These are phyloP conservation scores for Diaporthe vaccinii DNA, from an alignment of 2,329 filamentous ascomycete species.

Conservation along the genomic window DNA sequence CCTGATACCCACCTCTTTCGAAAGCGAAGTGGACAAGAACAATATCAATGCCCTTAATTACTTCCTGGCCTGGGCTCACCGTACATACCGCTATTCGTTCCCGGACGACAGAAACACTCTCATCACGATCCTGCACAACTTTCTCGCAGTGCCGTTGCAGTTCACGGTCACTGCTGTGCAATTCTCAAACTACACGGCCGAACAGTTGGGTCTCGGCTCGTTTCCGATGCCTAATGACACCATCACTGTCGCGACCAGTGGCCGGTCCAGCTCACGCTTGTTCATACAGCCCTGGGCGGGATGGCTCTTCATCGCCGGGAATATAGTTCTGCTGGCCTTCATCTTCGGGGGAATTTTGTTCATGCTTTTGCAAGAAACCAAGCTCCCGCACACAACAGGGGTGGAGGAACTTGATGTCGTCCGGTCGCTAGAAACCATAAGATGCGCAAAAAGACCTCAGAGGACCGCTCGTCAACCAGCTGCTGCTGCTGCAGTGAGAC, in stretches of 20 bases:
- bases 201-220: neutral
- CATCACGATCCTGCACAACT: slow-evolving; percentile 1
- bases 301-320: slow-evolving; percentile 12
- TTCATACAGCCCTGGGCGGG: slow-evolving; percentile 9
- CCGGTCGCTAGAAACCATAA: neutral
- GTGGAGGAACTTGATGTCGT: slow-evolving; percentile 8
- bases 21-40: neutral
- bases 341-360: neutral
- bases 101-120: slow-evolving; percentile 6
- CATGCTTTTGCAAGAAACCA: neutral
- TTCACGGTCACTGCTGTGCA: slow-evolving; percentile 19
- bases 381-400: neutral
- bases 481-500: neutral
- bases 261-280: neutral
- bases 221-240: slow-evolving; percentile 21
- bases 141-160: neutral
- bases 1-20: neutral
- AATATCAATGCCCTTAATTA: slow-evolving; percentile 13
- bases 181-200: slow-evolving; percentile 12
- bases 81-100: slow-evolving; percentile 17
- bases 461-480: neutral
- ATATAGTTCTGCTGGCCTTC: neutral
- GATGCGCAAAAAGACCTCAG: neutral
- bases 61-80: slow-evolving; percentile 16
- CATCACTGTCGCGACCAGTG: slow-evolving; percentile 8